These are phyloP conservation scores for Beta macrorhiza DNA, from an alignment of 179 eudicot species.

Conservation along the genomic window DNA sequence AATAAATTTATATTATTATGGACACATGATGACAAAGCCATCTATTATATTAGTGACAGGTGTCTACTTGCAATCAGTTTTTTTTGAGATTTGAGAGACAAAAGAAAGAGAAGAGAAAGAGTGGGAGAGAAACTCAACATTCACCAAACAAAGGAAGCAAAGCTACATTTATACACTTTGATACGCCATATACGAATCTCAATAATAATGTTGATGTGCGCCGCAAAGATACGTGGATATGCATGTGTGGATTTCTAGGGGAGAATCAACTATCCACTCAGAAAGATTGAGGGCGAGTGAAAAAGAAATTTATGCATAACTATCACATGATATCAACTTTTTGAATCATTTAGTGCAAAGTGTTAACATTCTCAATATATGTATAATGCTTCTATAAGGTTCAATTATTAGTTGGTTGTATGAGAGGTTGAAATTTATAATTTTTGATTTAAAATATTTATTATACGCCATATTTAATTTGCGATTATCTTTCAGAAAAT, in stretches of 20 bases:
- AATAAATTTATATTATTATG: too few relatives aligned
- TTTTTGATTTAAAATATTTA: too few relatives aligned
- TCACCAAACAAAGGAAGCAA: constrained; percentile 10
- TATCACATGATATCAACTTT: constrained; percentile 10
- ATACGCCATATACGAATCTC: constrained; percentile 17
- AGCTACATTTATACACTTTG: constrained; percentile 11
- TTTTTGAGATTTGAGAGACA: background rate
- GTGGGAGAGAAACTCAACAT: background rate
- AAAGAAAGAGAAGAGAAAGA: background rate
- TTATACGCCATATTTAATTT: too few relatives aligned
- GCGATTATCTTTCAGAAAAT: too few relatives aligned
- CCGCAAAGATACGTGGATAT: constrained; percentile 30
- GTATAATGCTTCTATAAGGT: too few relatives aligned
- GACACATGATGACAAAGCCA: background rate
- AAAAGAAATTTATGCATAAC: constrained; percentile 5
- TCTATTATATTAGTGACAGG: constrained; percentile 10
- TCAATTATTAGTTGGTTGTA: too few relatives aligned
- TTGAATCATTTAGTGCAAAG: background rate
- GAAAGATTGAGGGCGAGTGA: background rate
- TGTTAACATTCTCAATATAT: too few relatives aligned
- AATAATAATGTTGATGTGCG: constrained; percentile 13
- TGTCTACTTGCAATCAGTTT: constrained; percentile 1
- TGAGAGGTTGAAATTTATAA: too few relatives aligned
- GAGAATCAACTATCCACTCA: background rate
- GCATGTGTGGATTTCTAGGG: constrained; percentile 5